A percentile compares a stretch with the other conserved stretches of the same genome.
Conservation (phyloP, 1,284 basidiomycete species). For the Ustilago vetiveriae region DNA sequence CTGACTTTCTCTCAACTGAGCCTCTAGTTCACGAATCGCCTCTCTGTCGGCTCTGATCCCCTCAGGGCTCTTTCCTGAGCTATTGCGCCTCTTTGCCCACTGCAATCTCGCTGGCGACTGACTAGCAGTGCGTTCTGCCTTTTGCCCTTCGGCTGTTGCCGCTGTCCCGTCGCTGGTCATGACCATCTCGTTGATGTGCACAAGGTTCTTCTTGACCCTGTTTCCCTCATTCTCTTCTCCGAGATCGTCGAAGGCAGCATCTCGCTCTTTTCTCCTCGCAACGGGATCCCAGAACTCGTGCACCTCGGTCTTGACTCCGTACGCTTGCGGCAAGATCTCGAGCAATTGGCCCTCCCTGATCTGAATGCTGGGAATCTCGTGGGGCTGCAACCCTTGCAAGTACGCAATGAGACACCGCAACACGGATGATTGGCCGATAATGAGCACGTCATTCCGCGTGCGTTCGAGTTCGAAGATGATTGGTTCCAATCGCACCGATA, state of each 20-base stretch:
- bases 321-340: slow-evolving; percentile 64
- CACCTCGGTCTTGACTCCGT: slow-evolving; percentile 61
- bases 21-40: slow-evolving; percentile 33
- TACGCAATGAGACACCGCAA: slow-evolving; percentile 83
- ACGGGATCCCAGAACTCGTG: slow-evolving; percentile 64
- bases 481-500: slow-evolving; percentile 75
- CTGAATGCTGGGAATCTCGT: slow-evolving; percentile 95
- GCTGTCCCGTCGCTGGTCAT: slow-evolving; percentile 12
- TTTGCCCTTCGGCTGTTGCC: neutral
- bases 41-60: slow-evolving; percentile 43
- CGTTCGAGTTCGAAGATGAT: slow-evolving; percentile 84
- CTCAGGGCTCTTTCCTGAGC: slow-evolving; percentile 38
- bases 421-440: slow-evolving; percentile 86
- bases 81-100: slow-evolving; percentile 35
- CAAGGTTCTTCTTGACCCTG: slow-evolving; percentile 11
- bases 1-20: slow-evolving; percentile 28
- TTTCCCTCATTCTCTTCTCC: slow-evolving; percentile 16
- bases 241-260: slow-evolving; percentile 52
- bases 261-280: slow-evolving; percentile 53
- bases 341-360: slow-evolving; percentile 70
- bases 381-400: slow-evolving; percentile 86
- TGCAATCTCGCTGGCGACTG: slow-evolving; percentile 14
- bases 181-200: slow-evolving; percentile 29
- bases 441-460: slow-evolving; percentile 76
- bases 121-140: neutral